Percentiles rank a stretch among this genome's conserved stretches.
Conservation (phyloP, 2,329 filamentous ascomycete species). For the Metarhizium anisopliae region DNA sequence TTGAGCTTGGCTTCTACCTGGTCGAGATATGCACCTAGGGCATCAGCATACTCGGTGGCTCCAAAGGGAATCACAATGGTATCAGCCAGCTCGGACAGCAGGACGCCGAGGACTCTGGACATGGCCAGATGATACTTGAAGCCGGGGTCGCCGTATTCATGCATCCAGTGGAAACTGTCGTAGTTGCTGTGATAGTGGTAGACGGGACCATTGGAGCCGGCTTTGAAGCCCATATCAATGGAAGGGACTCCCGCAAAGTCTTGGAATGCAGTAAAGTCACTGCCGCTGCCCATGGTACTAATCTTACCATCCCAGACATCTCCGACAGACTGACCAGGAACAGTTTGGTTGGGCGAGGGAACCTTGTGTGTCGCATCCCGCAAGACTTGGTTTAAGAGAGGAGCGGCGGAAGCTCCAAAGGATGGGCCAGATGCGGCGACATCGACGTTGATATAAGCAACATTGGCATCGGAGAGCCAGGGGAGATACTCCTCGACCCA, state of each 20-base stretch:
- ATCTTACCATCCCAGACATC: slow-evolving; percentile 59
- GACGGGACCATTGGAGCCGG: slow-evolving; percentile 37
- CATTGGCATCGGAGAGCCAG: slow-evolving; percentile 63
- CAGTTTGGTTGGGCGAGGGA: slow-evolving; percentile 67
- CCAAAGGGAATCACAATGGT: slow-evolving; percentile 54
- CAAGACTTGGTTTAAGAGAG: slow-evolving; percentile 65
- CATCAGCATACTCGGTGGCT: slow-evolving; percentile 54
- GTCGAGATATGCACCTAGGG: slow-evolving; percentile 43
- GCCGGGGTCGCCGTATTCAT: slow-evolving; percentile 62
- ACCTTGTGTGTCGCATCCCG: slow-evolving; percentile 56
- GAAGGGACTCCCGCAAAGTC: slow-evolving; percentile 60
- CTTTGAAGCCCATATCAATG: slow-evolving; percentile 53
- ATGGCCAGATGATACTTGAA: slow-evolving; percentile 59
- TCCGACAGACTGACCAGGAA: slow-evolving; percentile 59
- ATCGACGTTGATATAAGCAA: slow-evolving; percentile 84
- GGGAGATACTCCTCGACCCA: slow-evolving; percentile 88
- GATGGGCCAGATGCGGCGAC: slow-evolving; percentile 57
- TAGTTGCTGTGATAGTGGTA: slow-evolving; percentile 91
- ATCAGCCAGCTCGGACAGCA: slow-evolving; percentile 53
- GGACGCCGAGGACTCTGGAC: slow-evolving; percentile 55
- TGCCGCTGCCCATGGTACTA: slow-evolving; percentile 60
- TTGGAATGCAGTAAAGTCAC: slow-evolving; percentile 68
- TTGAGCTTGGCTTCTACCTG: slow-evolving; percentile 41
- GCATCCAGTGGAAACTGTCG: slow-evolving; percentile 87
- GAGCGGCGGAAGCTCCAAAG: slow-evolving; percentile 61